A percentile compares a stretch with the other conserved stretches of the same genome.
phyloP scores from a whole-genome alignment of 345 rosid genomes.

The Carallia brachiata region DNA sequence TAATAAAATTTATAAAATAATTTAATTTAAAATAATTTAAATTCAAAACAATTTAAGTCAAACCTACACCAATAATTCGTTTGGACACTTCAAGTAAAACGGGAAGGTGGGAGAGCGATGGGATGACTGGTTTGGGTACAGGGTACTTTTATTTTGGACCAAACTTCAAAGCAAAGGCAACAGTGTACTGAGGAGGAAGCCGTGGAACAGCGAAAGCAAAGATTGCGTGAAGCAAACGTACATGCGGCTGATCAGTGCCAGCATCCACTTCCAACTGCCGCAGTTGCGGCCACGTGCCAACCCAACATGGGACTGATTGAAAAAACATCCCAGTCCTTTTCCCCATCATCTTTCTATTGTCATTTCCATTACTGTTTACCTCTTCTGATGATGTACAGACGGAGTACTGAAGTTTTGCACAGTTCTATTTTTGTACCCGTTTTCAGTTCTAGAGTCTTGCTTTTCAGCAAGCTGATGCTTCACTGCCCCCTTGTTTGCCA shows the following conservation, averaged over 20 bases:
- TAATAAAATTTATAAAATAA: too few relatives aligned
- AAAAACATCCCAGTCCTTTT: constrained; percentile 28
- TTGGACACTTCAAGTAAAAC: too few relatives aligned
- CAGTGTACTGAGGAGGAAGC: neutral
- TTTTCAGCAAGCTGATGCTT: too few relatives aligned
- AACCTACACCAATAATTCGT: too few relatives aligned
- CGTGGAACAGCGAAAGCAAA: neutral
- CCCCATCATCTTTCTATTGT: constrained; percentile 13
- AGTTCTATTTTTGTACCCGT: too few relatives aligned
- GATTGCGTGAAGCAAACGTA: constrained; percentile 56
- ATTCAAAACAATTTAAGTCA: too few relatives aligned
- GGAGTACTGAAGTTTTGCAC: too few relatives aligned
- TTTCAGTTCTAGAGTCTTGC: too few relatives aligned
- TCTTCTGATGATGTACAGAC: neutral
- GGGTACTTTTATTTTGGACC: constrained; percentile 6
- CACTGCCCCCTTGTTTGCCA: too few relatives aligned
- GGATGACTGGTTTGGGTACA: too few relatives aligned
- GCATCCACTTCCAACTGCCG: constrained; percentile 36
- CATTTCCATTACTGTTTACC: constrained; percentile 18
- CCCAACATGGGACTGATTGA: constrained; percentile 26
- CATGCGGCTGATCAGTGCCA: constrained; percentile 37
- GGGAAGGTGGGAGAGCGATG: too few relatives aligned
- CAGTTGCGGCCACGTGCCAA: constrained; percentile 33
- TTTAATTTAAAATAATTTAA: too few relatives aligned
- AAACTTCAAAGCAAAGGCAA: constrained; percentile 46